phyloP scores from a whole-genome alignment of 805 yeast species.

The Candida sakaeoensis region DNA sequence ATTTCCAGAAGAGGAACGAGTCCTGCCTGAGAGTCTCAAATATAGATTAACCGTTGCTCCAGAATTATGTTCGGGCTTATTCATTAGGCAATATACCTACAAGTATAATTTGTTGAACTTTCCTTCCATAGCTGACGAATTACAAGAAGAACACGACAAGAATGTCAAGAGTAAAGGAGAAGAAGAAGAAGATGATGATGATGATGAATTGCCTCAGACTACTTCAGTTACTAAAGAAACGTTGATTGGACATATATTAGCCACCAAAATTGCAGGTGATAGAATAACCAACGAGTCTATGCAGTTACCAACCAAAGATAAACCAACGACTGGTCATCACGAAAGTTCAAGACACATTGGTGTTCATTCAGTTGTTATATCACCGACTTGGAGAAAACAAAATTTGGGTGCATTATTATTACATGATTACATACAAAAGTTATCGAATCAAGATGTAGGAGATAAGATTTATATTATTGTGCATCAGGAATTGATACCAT shows the following conservation, averaged over 20 bases:
- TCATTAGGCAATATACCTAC: slow-evolving; percentile 62
- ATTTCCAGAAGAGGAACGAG: slow-evolving; percentile 69
- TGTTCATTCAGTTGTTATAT: slow-evolving; percentile 76
- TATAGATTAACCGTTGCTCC: slow-evolving; percentile 83
- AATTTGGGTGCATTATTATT: slow-evolving; percentile 79
- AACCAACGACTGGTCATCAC: slow-evolving; percentile 54
- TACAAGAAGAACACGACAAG: slow-evolving; percentile 24
- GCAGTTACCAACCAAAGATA: slow-evolving; percentile 55
- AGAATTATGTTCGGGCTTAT: slow-evolving; percentile 85
- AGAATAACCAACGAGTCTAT: slow-evolving; percentile 56
- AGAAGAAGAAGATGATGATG: slow-evolving; percentile 30
- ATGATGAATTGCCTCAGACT: slow-evolving; percentile 41
- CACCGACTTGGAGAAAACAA: slow-evolving; percentile 73
- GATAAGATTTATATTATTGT: slow-evolving; percentile 72
- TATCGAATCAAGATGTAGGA: slow-evolving; percentile 84
- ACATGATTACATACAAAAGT: slow-evolving; percentile 86
- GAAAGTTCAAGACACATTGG: slow-evolving; percentile 76
- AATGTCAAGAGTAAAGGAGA: slow-evolving; percentile 14
- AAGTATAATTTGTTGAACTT: slow-evolving; percentile 40
- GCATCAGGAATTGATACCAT: slow-evolving; percentile 63
- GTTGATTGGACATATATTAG: slow-evolving; percentile 76
- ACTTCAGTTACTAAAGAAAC: slow-evolving; percentile 55
- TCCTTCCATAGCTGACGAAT: slow-evolving; percentile 36
- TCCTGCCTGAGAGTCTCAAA: slow-evolving; percentile 53
- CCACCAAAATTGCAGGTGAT: slow-evolving; percentile 60